Conservation (phyloP, 1,139 yeast species). For the Kazachstania sp. region DNA sequence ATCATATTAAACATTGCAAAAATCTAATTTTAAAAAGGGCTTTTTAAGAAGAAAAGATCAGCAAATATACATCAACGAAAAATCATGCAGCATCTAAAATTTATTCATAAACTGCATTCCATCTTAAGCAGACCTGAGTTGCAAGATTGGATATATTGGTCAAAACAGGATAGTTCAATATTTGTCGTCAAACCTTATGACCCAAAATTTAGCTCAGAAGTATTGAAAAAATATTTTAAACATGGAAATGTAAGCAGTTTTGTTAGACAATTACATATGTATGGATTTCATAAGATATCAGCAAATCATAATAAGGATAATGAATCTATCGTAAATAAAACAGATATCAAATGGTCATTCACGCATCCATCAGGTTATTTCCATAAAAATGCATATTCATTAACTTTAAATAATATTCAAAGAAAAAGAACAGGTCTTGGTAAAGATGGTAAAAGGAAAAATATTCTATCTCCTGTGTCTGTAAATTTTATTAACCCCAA, state of each 20-base stretch:
- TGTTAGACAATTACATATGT: constrained; percentile 74
- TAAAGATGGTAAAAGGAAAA: constrained; percentile 28
- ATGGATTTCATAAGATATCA: constrained; percentile 40
- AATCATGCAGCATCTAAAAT: constrained; percentile 16
- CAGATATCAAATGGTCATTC: constrained; percentile 64
- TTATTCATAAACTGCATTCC: constrained; percentile 27
- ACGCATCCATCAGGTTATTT: constrained; percentile 75
- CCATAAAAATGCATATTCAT: constrained; percentile 62
- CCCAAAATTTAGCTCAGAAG: constrained; percentile 53
- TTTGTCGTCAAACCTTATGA: constrained; percentile 60
- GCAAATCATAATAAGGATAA: constrained; percentile 1
- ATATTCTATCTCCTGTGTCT: constrained; percentile 19
- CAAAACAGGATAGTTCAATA: constrained; percentile 46
- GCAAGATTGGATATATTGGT: constrained; percentile 65
- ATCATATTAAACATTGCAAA: too few relatives aligned
- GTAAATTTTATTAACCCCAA: constrained; percentile 9
- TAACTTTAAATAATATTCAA: constrained; percentile 23
- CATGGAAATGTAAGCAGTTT: constrained; percentile 75
- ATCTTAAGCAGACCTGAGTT: constrained; percentile 22
- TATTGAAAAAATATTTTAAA: constrained; percentile 61
- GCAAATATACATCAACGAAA: too few relatives aligned
- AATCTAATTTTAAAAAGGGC: too few relatives aligned
- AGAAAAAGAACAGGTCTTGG: constrained; percentile 28
- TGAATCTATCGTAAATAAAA: constrained; percentile 13
- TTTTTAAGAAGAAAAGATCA: too few relatives aligned